These are phyloP conservation scores for Epichloe aotearoae DNA, from an alignment of 2,329 filamentous ascomycete species.

Conservation along the genomic window DNA sequence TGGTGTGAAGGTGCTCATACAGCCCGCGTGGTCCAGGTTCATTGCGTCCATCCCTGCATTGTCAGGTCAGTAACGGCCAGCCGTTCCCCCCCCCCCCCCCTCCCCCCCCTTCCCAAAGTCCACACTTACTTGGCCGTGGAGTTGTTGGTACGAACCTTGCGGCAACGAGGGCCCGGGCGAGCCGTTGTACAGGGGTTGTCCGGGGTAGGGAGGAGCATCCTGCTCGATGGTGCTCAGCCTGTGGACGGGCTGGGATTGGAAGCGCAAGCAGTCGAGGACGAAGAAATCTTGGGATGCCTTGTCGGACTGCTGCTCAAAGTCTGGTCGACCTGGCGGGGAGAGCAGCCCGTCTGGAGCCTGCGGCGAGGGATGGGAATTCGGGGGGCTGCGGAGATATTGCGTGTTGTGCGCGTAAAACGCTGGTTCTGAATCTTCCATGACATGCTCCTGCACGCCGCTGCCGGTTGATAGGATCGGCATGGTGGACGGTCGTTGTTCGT, in stretches of 20 bases:
- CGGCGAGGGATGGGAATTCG: constrained; percentile 8
- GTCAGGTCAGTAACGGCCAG: not conserved
- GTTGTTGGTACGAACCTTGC: constrained; percentile 1
- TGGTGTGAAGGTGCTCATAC: constrained; percentile 7
- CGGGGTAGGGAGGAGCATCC: constrained; percentile 4
- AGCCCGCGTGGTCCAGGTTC: constrained; percentile 7
- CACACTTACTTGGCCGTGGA: not conserved
- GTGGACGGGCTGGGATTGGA: constrained; percentile 14
- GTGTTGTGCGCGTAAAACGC: constrained; percentile 6
- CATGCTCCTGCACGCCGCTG: constrained; percentile 7
- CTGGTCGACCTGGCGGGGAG: constrained; percentile 8
- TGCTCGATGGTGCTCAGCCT: constrained; percentile 11
- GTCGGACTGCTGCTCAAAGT: constrained; percentile 5
- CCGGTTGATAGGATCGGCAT: constrained; percentile 5
- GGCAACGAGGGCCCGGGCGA: not conserved
- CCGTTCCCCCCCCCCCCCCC: rapidly evolving
- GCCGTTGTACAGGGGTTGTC: constrained; percentile 1
- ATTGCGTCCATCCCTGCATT: constrained; percentile 5
- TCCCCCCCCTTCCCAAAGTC: not conserved
- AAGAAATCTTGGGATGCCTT: constrained; percentile 12
- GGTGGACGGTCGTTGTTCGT: constrained; percentile 3
- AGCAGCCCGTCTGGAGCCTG: constrained; percentile 7
- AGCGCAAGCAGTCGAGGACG: constrained; percentile 13
- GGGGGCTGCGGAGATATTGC: constrained; percentile 11
- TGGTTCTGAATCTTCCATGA: constrained; percentile 5